Base-by-base conservation (phyloP, 441 rosid genomes). In the Adansonia gregorii region DNA sequence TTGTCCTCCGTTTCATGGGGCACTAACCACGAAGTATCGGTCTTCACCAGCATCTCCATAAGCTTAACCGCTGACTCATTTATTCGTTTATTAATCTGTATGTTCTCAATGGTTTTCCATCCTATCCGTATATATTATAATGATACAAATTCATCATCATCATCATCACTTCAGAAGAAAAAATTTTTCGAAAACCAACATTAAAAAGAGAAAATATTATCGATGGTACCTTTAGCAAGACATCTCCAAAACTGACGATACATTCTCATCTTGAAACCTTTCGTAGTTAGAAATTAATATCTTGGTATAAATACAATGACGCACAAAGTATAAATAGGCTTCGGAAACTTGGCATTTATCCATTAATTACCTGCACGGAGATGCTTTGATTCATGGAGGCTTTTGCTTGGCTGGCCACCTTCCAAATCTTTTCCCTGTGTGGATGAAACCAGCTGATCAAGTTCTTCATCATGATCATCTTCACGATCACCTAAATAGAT, bases 1-100 rank as follows among this genome's bases (percentile, higher is more conserved):
- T 60, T 59, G 27, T 73, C 41, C 12, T 77, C 24, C 27, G 65
- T 5, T 35, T 35, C 65, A 39, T 68, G 5, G 61, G 39, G 9
- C 49, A 19, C 43, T 6, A 24, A 9, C 81, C 80, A 70, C 1
- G 79, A 78, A 9, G 59, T 31, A 22, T 81, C 84, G 24, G 19
- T 74, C 51, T 14, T 6, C 43, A 81, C 71, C 0, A 81, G 73
- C 59, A 63, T 39, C 64, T 39, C 35, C 0, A 63, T 22, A 22
- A 81, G 27, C 20, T 24, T 8, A 7, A 72, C 27, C 2, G 77
- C 78, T 0, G 22, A 41, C n/a, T n/a, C 48, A 20, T 81, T 77
- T 43, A 58, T 51, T 77, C 58, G 43, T 75, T 81, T 81, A 19
- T 67, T 35, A 1, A 3, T 14, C 71, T 69, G 8, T 8, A 77